A percentile compares a stretch with the other conserved stretches of the same genome.
These are phyloP conservation scores for Kitagawia praeruptora DNA, from an alignment of 129 eudicot genomes.

Conservation along the genomic window DNA sequence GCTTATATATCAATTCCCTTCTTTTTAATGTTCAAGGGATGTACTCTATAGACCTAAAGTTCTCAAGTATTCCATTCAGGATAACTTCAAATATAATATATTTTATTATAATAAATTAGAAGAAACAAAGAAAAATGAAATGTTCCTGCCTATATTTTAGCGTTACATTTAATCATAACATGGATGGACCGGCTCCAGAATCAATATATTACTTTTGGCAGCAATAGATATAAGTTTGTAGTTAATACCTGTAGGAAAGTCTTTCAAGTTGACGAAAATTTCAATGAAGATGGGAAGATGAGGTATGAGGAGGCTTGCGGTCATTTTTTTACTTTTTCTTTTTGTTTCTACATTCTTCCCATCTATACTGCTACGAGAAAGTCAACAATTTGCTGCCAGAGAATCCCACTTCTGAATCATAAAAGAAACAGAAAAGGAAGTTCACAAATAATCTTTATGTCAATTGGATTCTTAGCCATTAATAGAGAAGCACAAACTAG, in stretches of 20 bases:
- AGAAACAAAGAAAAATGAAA: too few species aligned
- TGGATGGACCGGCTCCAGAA: not conserved
- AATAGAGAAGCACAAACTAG: not conserved
- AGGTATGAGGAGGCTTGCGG: too few species aligned
- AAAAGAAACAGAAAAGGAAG: not conserved
- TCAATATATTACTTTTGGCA: not conserved
- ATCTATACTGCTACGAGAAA: not conserved
- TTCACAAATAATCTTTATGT: not conserved
- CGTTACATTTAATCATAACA: not conserved
- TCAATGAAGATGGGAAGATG: not conserved
- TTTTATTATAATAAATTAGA: not conserved
- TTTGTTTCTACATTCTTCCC: not conserved
- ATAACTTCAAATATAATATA: not conserved
- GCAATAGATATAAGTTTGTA: too few species aligned
- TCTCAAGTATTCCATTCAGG: not conserved
- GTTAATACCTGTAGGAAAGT: not conserved
- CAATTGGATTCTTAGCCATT: not conserved
- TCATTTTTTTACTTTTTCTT: not conserved
- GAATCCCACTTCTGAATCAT: not conserved
- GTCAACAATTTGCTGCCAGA: not conserved
- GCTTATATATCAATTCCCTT: too few species aligned
- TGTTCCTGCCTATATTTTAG: not conserved
- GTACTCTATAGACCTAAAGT: too few species aligned
- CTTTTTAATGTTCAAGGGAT: too few species aligned
- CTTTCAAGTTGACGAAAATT: not conserved